Conservation (phyloP, 108 stramenopile genomes). For the Cyclostephanos tholiformis region DNA sequence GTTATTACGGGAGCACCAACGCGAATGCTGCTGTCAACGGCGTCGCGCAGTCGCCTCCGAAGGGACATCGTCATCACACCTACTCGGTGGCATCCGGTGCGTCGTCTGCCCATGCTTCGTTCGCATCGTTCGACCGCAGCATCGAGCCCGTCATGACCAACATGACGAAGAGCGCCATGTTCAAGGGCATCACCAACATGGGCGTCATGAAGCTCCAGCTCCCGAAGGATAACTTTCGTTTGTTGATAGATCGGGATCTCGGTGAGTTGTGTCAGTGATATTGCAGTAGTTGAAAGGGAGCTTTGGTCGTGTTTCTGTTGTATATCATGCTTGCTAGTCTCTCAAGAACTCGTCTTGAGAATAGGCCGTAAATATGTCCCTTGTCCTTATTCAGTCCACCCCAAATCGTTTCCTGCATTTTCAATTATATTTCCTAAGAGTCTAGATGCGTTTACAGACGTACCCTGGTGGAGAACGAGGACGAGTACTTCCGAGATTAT, state of each 20-base stretch:
- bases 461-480: constrained; percentile 32
- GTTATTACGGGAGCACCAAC: not conserved
- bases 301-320: not conserved
- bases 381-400: constrained; percentile 4
- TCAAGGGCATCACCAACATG: constrained; percentile 29
- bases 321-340: not conserved
- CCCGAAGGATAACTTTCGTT: constrained; percentile 44
- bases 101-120: constrained; percentile 26
- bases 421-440: constrained; percentile 7
- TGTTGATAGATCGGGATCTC: constrained; percentile 44
- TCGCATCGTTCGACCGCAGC: constrained; percentile 41
- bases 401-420: not conserved
- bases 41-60: not conserved
- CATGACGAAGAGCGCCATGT: constrained; percentile 44
- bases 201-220: constrained; percentile 38
- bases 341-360: too few relatives aligned
- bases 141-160: constrained; percentile 43
- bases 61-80: constrained; percentile 22
- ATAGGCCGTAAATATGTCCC: not conserved
- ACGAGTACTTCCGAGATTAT: constrained; percentile 41
- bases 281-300: not conserved
- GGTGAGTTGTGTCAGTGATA: constrained; percentile 19
- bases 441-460: constrained; percentile 40
- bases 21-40: constrained; percentile 10
- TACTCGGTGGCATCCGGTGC: constrained; percentile 31